These are phyloP conservation scores for Epichloe gansuensis DNA, from an alignment of 2,329 filamentous ascomycete species.

Conservation along the genomic window DNA sequence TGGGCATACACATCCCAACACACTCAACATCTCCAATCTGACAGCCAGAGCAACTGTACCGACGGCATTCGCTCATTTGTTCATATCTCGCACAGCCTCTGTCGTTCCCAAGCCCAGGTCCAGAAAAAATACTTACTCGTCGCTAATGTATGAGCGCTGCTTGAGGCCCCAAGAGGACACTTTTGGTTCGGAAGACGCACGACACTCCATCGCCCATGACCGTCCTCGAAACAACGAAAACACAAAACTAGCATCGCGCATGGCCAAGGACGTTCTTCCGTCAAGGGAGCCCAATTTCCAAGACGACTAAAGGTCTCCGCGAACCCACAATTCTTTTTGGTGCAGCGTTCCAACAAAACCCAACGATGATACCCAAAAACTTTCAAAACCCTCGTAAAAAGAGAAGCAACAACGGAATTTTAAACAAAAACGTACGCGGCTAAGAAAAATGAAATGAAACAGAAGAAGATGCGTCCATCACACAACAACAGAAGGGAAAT, in stretches of 20 bases:
- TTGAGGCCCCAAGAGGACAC: background rate
- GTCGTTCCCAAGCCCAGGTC: background rate
- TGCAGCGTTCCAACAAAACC: constrained; percentile 1
- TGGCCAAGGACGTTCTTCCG: background rate
- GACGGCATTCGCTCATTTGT: background rate
- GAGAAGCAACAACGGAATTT: background rate
- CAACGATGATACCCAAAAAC: constrained; percentile 5
- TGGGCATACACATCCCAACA: background rate
- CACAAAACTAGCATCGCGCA: background rate
- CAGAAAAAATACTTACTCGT: background rate
- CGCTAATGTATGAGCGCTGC: background rate
- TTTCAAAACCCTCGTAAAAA: background rate
- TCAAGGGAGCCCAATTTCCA: background rate
- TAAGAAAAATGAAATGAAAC: background rate
- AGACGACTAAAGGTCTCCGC: background rate
- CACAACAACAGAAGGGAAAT: background rate
- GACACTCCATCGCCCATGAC: too few relatives aligned
- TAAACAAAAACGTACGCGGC: background rate
- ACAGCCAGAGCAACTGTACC: background rate
- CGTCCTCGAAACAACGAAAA: background rate
- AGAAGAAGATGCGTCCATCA: constrained; percentile 1
- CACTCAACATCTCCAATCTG: background rate
- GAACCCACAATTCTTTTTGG: constrained; percentile 2
- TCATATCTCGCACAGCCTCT: background rate
- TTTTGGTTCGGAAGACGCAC: background rate